Conservation (phyloP, 2,329 filamentous ascomycete genomes). For the Pyrenochaeta sp. region DNA sequence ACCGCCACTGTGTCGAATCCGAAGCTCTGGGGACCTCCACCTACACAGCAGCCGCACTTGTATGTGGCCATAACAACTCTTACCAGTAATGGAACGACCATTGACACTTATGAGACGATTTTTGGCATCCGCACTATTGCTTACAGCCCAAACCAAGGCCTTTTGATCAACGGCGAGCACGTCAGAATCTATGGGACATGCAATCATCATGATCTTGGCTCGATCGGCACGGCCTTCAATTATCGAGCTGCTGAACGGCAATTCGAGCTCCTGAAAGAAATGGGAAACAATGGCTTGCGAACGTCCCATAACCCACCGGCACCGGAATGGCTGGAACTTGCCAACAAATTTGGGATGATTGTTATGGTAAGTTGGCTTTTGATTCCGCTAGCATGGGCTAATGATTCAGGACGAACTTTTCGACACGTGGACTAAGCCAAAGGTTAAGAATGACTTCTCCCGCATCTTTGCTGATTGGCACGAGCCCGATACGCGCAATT, state of each 20-base stretch:
- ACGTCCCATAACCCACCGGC: slow-evolving; percentile 64
- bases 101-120: slow-evolving; percentile 58
- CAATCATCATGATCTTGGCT: slow-evolving; percentile 61
- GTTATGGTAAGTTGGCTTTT: too few relatives aligned
- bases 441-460: slow-evolving; percentile 59
- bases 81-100: slow-evolving; percentile 18
- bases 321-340: slow-evolving; percentile 58
- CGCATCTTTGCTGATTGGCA: slow-evolving; percentile 62
- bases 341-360: slow-evolving; percentile 59
- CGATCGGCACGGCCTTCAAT: slow-evolving; percentile 61
- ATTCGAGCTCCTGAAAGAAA: slow-evolving; percentile 58
- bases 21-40: slow-evolving; percentile 58
- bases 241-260: slow-evolving; percentile 58
- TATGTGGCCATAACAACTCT: slow-evolving; percentile 56
- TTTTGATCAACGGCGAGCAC: slow-evolving; percentile 57
- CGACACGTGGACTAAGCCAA: slow-evolving; percentile 57
- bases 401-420: slow-evolving; percentile 66
- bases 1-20: slow-evolving; percentile 52
- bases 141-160: slow-evolving; percentile 52
- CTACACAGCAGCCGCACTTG: slow-evolving; percentile 56
- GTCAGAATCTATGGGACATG: slow-evolving; percentile 57
- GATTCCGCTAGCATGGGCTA: too few relatives aligned
- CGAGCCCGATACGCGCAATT: slow-evolving; percentile 59
- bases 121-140: slow-evolving; percentile 59
- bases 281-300: slow-evolving; percentile 60